phyloP scores from a whole-genome alignment of 352 stramenopile species.

The Globisporangium barbulae region DNA sequence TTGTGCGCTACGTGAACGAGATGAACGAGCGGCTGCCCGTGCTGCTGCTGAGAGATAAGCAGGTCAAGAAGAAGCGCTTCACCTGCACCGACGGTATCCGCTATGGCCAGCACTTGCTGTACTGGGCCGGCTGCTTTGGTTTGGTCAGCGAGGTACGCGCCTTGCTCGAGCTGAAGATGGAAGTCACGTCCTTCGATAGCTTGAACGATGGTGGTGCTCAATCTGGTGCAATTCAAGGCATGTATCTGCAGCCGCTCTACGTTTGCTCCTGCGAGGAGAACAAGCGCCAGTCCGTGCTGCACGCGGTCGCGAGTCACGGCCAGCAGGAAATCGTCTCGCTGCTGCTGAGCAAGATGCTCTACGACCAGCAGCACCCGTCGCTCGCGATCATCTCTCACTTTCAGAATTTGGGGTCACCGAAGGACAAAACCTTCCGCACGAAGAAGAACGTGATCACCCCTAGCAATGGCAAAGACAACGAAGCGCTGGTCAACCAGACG shows the following conservation, averaged over 20 bases:
- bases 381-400: background rate
- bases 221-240: background rate
- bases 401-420: background rate
- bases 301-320: constrained; percentile 51
- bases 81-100: constrained; percentile 41
- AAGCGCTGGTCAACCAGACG: background rate
- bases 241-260: constrained; percentile 44
- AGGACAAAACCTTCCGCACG: background rate
- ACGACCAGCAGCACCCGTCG: constrained; percentile 31
- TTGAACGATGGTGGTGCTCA: background rate
- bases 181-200: constrained; percentile 8
- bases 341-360: constrained; percentile 45
- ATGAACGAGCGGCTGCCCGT: constrained; percentile 56
- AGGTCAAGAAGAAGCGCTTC: constrained; percentile 23
- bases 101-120: constrained; percentile 76
- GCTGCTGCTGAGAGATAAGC: constrained; percentile 17
- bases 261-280: constrained; percentile 62
- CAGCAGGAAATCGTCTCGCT: constrained; percentile 49
- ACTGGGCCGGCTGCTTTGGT: constrained; percentile 71
- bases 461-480: constrained; percentile 11
- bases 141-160: constrained; percentile 46
- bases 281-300: constrained; percentile 62
- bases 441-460: constrained; percentile 17
- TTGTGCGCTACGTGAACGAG: constrained; percentile 50
- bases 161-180: constrained; percentile 39